These are phyloP conservation scores for Podaxis sp. DNA, from an alignment of 768 basidiomycete species.

Conservation along the genomic window DNA sequence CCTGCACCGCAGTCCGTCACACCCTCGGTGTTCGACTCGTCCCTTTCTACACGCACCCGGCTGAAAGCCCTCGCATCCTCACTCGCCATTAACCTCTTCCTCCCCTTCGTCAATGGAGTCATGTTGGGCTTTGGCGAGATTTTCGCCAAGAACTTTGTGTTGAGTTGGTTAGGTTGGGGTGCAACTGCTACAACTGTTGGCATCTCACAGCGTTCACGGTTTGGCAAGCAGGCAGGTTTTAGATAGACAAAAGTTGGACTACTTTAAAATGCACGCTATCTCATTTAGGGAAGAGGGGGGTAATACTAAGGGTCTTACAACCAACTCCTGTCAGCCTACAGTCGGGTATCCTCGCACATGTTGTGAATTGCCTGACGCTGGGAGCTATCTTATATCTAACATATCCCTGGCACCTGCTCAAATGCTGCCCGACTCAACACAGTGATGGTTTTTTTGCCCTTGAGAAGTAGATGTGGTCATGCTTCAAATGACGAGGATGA, in stretches of 20 bases:
- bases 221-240: not conserved
- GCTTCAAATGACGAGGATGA: too few species aligned
- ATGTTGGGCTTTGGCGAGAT: constrained; percentile 98
- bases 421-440: not conserved
- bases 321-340: too few species aligned
- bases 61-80: constrained; percentile 67
- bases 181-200: constrained; percentile 37
- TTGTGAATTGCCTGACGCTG: too few species aligned
- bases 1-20: constrained; percentile 49
- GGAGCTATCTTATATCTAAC: too few species aligned
- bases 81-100: constrained; percentile 77
- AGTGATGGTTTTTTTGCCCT: not conserved
- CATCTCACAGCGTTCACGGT: constrained; percentile 6
- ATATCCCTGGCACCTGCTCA: too few species aligned
- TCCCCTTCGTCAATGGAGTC: constrained; percentile 91
- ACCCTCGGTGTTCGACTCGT: constrained; percentile 66
- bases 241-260: not conserved
- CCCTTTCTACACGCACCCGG: constrained; percentile 66
- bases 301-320: too few species aligned
- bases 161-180: constrained; percentile 54
- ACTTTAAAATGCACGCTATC: constrained; percentile 5
- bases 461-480: too few species aligned
- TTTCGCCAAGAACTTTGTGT: constrained; percentile 77
- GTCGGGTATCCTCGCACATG: too few species aligned
- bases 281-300: not conserved